Evolutionary conservation across 768 basidiomycete genomes (phyloP).

Genomic region (Auriscalpium microsporum): DNA sequence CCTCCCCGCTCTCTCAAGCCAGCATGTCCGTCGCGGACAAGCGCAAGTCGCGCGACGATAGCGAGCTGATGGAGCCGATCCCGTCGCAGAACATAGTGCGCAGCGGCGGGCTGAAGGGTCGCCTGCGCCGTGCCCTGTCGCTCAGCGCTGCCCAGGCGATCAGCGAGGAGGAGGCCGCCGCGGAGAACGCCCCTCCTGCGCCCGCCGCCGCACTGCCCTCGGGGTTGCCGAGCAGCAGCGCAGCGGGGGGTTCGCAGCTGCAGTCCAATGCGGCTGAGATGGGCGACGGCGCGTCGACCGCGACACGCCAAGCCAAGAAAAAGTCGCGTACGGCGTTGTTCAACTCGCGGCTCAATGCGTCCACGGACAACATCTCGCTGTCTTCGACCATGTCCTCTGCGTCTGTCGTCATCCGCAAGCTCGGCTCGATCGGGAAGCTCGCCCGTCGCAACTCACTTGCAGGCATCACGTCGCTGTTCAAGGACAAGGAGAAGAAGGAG

Average conservation of each 20-base stretch:
- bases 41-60: conserved; percentile 73
- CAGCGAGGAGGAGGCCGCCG: conserved; percentile 44
- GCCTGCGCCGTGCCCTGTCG: conserved; percentile 64
- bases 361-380: conserved; percentile 92
- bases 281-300: conserved; percentile 19
- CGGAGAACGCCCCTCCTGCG: neutral
- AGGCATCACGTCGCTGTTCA: conserved; percentile 90
- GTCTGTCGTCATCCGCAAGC: conserved; percentile 93
- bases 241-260: conserved; percentile 5
- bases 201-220: neutral
- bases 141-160: conserved; percentile 53
- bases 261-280: conserved; percentile 22
- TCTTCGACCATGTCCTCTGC: conserved; percentile 92
- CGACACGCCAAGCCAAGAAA: conserved; percentile 45
- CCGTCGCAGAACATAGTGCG: conserved; percentile 34
- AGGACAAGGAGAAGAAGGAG: conserved; percentile 57
- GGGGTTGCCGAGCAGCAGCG: neutral
- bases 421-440: conserved; percentile 84
- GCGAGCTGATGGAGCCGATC: conserved; percentile 43
- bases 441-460: conserved; percentile 83
- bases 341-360: conserved; percentile 80
- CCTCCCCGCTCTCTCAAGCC: conserved; percentile 66
- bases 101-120: conserved; percentile 67
- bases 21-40: conserved; percentile 56
- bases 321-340: conserved; percentile 65